phyloP scores from a whole-genome alignment of 2,329 filamentous ascomycete genomes.

The Talaromyces sp. region DNA sequence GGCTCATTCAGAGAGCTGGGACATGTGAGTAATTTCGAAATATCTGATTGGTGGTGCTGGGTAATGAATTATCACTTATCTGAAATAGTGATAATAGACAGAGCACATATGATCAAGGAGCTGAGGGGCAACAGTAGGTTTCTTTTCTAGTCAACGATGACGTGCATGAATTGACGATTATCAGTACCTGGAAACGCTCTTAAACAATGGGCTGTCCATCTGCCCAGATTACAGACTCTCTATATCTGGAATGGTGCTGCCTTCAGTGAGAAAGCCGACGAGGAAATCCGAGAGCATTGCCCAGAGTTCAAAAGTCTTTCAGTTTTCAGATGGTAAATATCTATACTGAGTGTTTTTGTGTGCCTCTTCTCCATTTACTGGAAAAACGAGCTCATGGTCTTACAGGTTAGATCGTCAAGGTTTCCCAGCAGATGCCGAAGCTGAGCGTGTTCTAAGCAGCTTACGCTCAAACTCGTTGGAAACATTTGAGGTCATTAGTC shows the following conservation, averaged over 20 bases:
- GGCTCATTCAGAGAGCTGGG: conserved; percentile 47
- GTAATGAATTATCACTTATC: neutral
- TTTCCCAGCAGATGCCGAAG: conserved; percentile 52
- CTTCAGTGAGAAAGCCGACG: conserved; percentile 53
- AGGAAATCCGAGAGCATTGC: conserved; percentile 56
- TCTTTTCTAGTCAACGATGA: neutral
- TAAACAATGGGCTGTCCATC: conserved; percentile 55
- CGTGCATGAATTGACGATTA: neutral
- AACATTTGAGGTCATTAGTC: conserved; percentile 57
- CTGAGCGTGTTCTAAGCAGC: conserved; percentile 56
- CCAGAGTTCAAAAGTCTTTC: conserved; percentile 59
- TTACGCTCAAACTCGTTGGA: conserved; percentile 56
- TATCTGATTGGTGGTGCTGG: neutral
- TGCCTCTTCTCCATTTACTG: neutral
- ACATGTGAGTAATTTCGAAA: conserved; percentile 37
- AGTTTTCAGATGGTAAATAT: conserved; percentile 50
- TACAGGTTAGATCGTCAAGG: conserved; percentile 29
- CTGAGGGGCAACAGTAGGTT: conserved; percentile 52
- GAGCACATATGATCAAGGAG: conserved; percentile 54
- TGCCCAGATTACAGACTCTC: conserved; percentile 57
- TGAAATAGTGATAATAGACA: conserved; percentile 43
- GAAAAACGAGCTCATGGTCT: conserved; percentile 22
- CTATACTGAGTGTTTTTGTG: conserved; percentile 18
- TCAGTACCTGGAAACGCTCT: conserved; percentile 52
- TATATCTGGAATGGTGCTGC: conserved; percentile 60